Evolutionary conservation across 2,329 filamentous ascomycete species (phyloP).

Genomic region (Penicillium verrucosum): DNA sequence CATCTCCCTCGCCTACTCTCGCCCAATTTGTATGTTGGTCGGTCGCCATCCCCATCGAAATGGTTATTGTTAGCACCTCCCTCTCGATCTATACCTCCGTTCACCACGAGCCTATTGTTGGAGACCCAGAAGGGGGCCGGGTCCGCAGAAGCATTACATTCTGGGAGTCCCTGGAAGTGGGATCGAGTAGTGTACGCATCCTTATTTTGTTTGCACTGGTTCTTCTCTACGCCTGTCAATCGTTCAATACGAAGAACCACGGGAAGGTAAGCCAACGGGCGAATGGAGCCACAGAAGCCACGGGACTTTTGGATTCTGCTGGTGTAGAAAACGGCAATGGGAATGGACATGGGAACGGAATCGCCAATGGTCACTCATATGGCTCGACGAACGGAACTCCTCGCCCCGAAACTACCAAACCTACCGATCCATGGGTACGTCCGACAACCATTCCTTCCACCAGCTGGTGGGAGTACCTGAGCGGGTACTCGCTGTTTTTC

Average conservation of each 20-base stretch:
- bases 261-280: constrained; percentile 29
- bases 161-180: constrained; percentile 43
- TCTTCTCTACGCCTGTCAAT: constrained; percentile 56
- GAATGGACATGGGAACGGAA: constrained; percentile 45
- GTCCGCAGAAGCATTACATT: constrained; percentile 40
- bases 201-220: constrained; percentile 61
- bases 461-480: constrained; percentile 94
- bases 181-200: constrained; percentile 65
- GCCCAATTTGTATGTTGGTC: constrained; percentile 80
- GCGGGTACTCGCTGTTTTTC: constrained; percentile 89
- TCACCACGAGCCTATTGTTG: constrained; percentile 61
- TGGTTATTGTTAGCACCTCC: constrained; percentile 67
- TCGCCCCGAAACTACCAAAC: constrained; percentile 42
- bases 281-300: constrained; percentile 44
- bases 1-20: constrained; percentile 72
- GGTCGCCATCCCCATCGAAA: constrained; percentile 68
- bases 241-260: constrained; percentile 46
- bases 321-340: constrained; percentile 46
- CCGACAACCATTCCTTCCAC: constrained; percentile 80
- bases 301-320: constrained; percentile 40
- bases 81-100: constrained; percentile 64
- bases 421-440: constrained; percentile 76
- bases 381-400: constrained; percentile 47
- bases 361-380: constrained; percentile 50
- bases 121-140: constrained; percentile 46